Evolutionary conservation across 257 asterid species (phyloP).

Genomic region (Penstemon eatonii): DNA sequence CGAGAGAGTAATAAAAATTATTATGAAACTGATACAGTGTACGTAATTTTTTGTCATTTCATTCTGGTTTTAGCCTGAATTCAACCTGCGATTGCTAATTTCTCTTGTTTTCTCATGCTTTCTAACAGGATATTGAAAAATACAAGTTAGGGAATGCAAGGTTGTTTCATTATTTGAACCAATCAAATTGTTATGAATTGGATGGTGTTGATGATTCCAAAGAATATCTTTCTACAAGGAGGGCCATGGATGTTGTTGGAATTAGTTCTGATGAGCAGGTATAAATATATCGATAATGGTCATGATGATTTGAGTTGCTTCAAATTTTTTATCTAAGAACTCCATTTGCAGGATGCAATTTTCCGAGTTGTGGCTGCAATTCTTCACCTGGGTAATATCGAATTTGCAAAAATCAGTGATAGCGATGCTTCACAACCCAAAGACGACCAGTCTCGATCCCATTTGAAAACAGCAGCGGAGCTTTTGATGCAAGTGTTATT

Average conservation of each 20-base stretch:
- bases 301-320: too few species aligned
- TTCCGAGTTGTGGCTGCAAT: conserved; percentile 87
- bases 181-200: conserved; percentile 63
- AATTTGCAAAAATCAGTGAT: conserved; percentile 66
- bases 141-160: conserved; percentile 73
- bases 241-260: conserved; percentile 91
- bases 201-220: conserved; percentile 71
- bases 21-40: conserved; percentile 9
- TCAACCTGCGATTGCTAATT: conserved; percentile 17
- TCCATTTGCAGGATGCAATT: conserved; percentile 55
- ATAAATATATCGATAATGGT: too few species aligned
- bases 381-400: conserved; percentile 87
- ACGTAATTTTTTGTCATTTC: not conserved
- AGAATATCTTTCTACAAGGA: conserved; percentile 72
- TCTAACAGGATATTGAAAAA: conserved; percentile 58
- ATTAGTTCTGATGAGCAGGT: conserved; percentile 65
- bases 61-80: conserved; percentile 14
- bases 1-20: conserved; percentile 17
- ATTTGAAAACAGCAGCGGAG: conserved; percentile 69
- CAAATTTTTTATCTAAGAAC: too few species aligned
- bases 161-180: conserved; percentile 78
- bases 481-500: conserved; percentile 62
- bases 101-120: conserved; percentile 15
- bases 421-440: conserved; percentile 75
- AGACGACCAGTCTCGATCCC: conserved; percentile 72